Conservation (phyloP, 2,329 filamentous ascomycete species). For the Xylariomycetidae sp. region DNA sequence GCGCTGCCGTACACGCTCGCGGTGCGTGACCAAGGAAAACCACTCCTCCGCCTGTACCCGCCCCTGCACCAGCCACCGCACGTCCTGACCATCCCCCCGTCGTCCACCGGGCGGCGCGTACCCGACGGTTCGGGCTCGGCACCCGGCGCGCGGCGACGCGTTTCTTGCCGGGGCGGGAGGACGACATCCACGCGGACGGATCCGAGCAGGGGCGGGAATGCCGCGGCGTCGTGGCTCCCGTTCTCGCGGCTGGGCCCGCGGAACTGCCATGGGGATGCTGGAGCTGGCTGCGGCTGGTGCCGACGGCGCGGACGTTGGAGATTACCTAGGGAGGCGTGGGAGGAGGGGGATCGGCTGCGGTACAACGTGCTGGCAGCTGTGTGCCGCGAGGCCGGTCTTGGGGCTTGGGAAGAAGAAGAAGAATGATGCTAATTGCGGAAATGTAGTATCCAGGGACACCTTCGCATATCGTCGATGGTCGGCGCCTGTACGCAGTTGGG, state of each 20-base stretch:
- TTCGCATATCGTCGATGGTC: conserved; percentile 16
- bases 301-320: conserved; percentile 43
- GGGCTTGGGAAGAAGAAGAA: conserved; percentile 23
- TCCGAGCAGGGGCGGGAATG: no score
- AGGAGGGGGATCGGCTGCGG: conserved; percentile 27
- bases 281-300: conserved; percentile 42
- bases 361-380: conserved; percentile 7
- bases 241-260: conserved; percentile 48
- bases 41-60: no score
- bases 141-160: conserved; percentile 19
- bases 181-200: conserved; percentile 27
- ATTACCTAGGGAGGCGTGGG: conserved; percentile 37
- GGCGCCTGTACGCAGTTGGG: conserved; percentile 22
- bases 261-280: conserved; percentile 46
- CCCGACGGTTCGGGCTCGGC: background rate
- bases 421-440: conserved; percentile 3
- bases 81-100: no score
- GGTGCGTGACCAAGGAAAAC: background rate
- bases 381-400: background rate
- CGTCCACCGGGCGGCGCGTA: no score
- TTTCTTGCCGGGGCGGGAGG: conserved; percentile 28
- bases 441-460: conserved; percentile 13
- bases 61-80: no score
- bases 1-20: background rate
- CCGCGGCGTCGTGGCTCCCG: no score